These are phyloP conservation scores for Phyllosticta citribraziliensis DNA, from an alignment of 2,329 filamentous ascomycete genomes.

Conservation along the genomic window DNA sequence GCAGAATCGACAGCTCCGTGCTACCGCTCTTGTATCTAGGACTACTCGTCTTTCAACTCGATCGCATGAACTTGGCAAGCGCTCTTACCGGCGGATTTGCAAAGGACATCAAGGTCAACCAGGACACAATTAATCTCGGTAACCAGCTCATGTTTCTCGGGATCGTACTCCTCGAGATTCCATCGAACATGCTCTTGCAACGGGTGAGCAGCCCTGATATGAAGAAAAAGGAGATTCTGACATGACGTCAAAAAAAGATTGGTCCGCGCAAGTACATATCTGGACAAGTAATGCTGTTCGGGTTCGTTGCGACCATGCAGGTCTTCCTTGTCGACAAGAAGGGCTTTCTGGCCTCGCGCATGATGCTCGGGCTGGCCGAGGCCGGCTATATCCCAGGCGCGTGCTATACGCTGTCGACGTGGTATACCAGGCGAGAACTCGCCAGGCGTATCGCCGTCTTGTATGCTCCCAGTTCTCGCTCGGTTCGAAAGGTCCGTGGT, in stretches of 20 bases:
- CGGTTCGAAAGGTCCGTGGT: not conserved
- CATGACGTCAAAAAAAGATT: constrained; percentile 10
- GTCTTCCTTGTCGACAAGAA: constrained; percentile 22
- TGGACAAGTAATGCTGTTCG: constrained; percentile 40
- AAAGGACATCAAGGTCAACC: constrained; percentile 32
- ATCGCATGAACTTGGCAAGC: constrained; percentile 44
- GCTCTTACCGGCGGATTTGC: constrained; percentile 42
- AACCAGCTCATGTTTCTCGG: constrained; percentile 46
- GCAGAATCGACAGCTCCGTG: constrained; percentile 39
- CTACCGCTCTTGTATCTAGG: constrained; percentile 41
- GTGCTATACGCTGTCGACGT: constrained; percentile 43
- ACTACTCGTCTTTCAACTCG: constrained; percentile 42
- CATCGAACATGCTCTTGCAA: constrained; percentile 40
- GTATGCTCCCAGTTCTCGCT: not conserved
- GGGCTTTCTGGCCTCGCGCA: constrained; percentile 37
- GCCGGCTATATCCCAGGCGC: constrained; percentile 44
- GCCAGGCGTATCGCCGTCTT: constrained; percentile 40
- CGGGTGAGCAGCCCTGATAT: constrained; percentile 9
- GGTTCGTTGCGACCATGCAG: constrained; percentile 37
- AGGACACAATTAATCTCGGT: constrained; percentile 42
- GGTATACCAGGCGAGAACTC: constrained; percentile 40
- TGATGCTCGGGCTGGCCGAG: constrained; percentile 40
- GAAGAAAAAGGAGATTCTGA: not conserved
- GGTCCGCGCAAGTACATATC: constrained; percentile 38
- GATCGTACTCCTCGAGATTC: constrained; percentile 43